Base-by-base conservation (phyloP, 768 basidiomycete genomes). In the Mycena metata region DNA sequence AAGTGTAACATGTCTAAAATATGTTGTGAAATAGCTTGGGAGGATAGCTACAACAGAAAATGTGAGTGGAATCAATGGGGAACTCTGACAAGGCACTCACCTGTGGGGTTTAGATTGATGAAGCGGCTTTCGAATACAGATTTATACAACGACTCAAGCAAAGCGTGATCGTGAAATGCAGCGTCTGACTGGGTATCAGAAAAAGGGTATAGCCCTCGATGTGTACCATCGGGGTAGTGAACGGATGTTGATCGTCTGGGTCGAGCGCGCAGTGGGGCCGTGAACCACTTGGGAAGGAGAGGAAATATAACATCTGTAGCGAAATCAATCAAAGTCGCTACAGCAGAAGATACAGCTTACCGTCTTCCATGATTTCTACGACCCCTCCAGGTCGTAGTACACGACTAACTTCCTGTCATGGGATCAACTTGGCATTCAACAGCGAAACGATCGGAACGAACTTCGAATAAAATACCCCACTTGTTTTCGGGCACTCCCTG, bases 401-500 rank as follows among this genome's bases (percentile, higher is more conserved):
- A 54, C 93, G 87, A 68, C 86, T 87, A 30, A 94, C 83, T 81
- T 94, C 93, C 92, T 94, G 69, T 35, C 12, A n/a, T 30, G 51
- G 42, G 42, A 36, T 72, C 15, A 66, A 64, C 19, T 59, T 21
- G 45, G 15, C 41, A 50, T 30, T 26, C 11, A 15, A 39, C 23
- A 13, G 46, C 12, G 21, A 21, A 10, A 10, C 33, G 24, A 57
- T 50, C 17, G 8, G 17, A 75, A 81, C 69, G 73, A 39, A 91
- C 91, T 78, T 91, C 90, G 62, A 91, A 90, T 9, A 93, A 75
- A 21, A 83, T 79, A 13, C 85, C 86, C 92, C 92, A 93, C 91
- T 93, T 93, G 72, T 89, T 91, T 76, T 94, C 93, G 8, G 91
- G 91, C 35, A 93, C 87, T 17, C 87, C 91, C 72, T 84, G 84